Evolutionary conservation across 495 filamentous ascomycete species (phyloP).

Genomic region (Xylaria venustula): DNA sequence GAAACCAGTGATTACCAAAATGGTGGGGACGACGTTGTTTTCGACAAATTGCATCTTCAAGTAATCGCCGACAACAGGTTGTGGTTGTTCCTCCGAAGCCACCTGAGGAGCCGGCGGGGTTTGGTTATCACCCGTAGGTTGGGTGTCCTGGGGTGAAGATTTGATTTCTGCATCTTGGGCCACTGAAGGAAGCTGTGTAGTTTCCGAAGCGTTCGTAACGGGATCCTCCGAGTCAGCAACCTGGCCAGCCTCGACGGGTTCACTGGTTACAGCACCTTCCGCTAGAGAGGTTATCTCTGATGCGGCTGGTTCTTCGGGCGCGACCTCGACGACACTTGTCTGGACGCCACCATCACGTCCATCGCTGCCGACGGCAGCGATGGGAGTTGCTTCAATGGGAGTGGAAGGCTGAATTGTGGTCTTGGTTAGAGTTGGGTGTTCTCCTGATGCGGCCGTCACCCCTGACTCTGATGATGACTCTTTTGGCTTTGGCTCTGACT

Average conservation of each 20-base stretch:
- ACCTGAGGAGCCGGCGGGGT: background rate
- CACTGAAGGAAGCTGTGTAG: background rate
- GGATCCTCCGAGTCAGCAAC: background rate
- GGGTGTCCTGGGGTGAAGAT: background rate
- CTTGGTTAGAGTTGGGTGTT: background rate
- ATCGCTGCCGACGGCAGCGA: background rate
- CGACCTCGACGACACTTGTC: background rate
- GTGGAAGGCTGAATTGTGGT: background rate
- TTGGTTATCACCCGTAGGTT: background rate
- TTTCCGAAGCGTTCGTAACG: background rate
- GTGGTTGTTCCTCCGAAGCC: conserved; percentile 16
- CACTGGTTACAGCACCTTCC: background rate
- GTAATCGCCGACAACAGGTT: conserved; percentile 94
- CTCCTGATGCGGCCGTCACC: background rate
- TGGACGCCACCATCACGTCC: background rate
- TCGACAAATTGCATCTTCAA: conserved; percentile 97
- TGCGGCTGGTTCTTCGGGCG: background rate
- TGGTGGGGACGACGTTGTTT: conserved; percentile 91
- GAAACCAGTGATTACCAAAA: conserved; percentile 63
- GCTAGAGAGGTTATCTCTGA: background rate
- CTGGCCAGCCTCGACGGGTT: background rate
- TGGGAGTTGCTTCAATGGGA: background rate
- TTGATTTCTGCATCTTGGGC: background rate
- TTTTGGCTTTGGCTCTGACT: background rate
- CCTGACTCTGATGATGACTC: background rate